A percentile compares a stretch with the other conserved stretches of the same genome.
Conservation (phyloP, 2,329 filamentous ascomycete species). For the Sclerotinia glacialis region DNA sequence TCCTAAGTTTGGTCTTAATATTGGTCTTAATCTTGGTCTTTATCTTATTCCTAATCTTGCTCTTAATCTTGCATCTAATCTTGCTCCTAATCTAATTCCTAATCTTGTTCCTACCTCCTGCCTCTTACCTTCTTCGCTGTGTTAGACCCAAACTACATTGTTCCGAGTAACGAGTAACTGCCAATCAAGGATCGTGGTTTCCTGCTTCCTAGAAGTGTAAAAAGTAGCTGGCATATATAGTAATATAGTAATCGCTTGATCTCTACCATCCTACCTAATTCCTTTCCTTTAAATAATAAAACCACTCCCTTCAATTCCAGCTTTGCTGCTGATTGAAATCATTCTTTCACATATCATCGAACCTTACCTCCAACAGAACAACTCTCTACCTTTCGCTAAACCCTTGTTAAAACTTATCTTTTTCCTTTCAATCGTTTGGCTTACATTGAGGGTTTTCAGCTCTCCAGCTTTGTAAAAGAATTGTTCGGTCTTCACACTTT, state of each 20-base stretch:
- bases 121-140: too few relatives aligned
- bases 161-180: not conserved
- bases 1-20: too few relatives aligned
- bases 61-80: not conserved
- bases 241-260: too few relatives aligned
- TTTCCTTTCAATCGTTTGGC: not conserved
- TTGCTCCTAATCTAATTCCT: not conserved
- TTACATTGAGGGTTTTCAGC: not conserved
- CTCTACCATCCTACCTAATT: too few relatives aligned
- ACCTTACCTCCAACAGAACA: not conserved
- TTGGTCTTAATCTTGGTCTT: too few relatives aligned
- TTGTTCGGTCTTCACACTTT: not conserved
- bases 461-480: slow-evolving; percentile 1
- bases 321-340: not conserved
- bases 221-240: too few relatives aligned
- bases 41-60: not conserved
- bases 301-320: not conserved
- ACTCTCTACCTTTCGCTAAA: not conserved
- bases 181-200: not conserved
- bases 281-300: not conserved
- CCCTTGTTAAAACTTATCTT: slow-evolving; percentile 1
- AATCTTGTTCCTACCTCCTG: not conserved
- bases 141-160: too few relatives aligned
- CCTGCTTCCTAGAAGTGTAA: not conserved
- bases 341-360: not conserved